Percentiles rank a stretch among this genome's conserved stretches.
These are phyloP conservation scores for Musa itinerans DNA, from an alignment of 176 grass and related monocot species.

Conservation along the genomic window DNA sequence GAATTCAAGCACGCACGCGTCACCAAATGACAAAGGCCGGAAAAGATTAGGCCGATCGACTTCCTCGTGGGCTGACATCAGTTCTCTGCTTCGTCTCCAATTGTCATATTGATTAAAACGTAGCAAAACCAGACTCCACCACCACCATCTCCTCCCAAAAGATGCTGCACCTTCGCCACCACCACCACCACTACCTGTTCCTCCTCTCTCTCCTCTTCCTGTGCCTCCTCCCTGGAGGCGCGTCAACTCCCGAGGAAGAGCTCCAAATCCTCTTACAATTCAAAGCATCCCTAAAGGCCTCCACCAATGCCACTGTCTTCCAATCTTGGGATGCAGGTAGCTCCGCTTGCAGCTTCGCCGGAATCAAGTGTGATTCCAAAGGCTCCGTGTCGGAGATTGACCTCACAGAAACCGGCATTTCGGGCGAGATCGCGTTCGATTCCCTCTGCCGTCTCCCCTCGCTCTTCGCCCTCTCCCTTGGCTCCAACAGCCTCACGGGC, in stretches of 20 bases:
- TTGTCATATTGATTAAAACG: background rate
- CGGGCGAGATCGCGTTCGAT: conserved; percentile 26
- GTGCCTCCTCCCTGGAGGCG: background rate
- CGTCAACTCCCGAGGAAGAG: conserved; percentile 17
- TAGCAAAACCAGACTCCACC: background rate
- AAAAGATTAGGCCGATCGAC: background rate
- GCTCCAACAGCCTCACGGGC: conserved; percentile 36
- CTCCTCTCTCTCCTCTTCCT: background rate
- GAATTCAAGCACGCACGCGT: background rate
- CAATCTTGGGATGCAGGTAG: conserved; percentile 27
- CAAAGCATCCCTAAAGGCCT: conserved; percentile 34
- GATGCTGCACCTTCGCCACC: background rate
- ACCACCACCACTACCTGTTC: background rate
- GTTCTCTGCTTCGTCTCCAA: background rate
- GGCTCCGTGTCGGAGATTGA: conserved; percentile 21
- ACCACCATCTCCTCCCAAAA: background rate
- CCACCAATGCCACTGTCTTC: conserved; percentile 18
- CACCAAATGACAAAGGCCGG: background rate
- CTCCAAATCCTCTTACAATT: conserved; percentile 36
- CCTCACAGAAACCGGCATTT: background rate
- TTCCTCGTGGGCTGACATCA: background rate
- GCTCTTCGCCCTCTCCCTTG: conserved; percentile 42
- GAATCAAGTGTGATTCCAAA: conserved; percentile 32
- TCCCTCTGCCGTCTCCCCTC: conserved; percentile 32
- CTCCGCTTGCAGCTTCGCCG: conserved; percentile 45